Conservation (phyloP, 345 rosid genomes). For the Nasturtium officinale region DNA sequence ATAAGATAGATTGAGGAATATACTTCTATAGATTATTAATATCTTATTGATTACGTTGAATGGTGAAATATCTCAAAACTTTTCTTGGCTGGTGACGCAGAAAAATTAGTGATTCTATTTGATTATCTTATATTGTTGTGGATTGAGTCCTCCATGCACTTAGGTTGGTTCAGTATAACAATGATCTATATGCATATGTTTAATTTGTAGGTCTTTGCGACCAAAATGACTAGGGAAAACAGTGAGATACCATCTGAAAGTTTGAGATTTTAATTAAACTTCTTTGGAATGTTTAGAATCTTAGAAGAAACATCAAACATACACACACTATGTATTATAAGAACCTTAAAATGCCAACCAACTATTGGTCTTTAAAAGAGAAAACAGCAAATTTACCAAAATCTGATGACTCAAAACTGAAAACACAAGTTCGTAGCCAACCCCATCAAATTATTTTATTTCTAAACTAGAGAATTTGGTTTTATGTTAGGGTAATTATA, state of each 20-base stretch:
- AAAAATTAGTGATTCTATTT: constrained; percentile 11
- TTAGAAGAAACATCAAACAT: not conserved
- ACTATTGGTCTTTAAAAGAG: not conserved
- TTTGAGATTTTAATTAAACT: not conserved
- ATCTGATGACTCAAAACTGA: not conserved
- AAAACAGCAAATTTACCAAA: not conserved
- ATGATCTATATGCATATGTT: not conserved
- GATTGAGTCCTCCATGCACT: constrained; percentile 40
- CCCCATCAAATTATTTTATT: not conserved
- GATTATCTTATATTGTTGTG: constrained; percentile 19
- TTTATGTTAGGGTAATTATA: not conserved
- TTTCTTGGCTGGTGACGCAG: constrained; percentile 35
- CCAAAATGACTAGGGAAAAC: not conserved
- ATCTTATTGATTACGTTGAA: constrained; percentile 31
- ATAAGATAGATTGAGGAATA: constrained; percentile 28
- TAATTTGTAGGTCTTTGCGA: not conserved
- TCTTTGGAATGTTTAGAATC: not conserved
- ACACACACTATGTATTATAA: not conserved
- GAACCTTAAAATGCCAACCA: no score
- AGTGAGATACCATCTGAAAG: not conserved
- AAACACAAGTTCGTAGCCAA: not conserved
- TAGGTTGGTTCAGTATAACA: constrained; percentile 22
- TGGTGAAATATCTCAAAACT: constrained; percentile 11
- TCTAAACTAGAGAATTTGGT: not conserved
- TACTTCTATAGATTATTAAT: constrained; percentile 5